A percentile compares a stretch with the other conserved stretches of the same genome.
phyloP scores from a whole-genome alignment of 2,329 filamentous ascomycete genomes.

The Xenoacremonium recifei region DNA sequence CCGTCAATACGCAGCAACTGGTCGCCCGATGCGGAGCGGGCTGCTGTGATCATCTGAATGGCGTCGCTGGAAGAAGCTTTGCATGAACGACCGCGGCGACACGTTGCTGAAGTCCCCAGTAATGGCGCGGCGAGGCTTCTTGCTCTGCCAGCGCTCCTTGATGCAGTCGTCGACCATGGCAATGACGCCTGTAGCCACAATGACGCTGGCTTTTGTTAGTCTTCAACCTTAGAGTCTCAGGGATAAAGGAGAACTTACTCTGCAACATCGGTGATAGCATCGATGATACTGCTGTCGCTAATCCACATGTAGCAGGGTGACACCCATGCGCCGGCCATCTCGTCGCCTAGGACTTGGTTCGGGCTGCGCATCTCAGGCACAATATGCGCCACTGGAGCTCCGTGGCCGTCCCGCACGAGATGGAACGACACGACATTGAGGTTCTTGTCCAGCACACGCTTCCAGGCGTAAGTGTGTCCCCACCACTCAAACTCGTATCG shows the following conservation, averaged over 20 bases:
- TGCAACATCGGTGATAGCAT: constrained; percentile 73
- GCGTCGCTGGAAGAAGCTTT: constrained; percentile 41
- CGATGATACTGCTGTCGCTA: constrained; percentile 68
- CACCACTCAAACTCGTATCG: constrained; percentile 93
- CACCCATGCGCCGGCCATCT: constrained; percentile 81
- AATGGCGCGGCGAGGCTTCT: constrained; percentile 35
- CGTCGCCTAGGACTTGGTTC: constrained; percentile 68
- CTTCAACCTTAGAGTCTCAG: constrained; percentile 5
- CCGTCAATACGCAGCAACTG: constrained; percentile 36
- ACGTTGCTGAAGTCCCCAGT: constrained; percentile 19
- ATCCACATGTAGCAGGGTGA: constrained; percentile 91
- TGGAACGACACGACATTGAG: constrained; percentile 73
- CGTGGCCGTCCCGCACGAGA: constrained; percentile 65
- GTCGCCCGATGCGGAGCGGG: constrained; percentile 35
- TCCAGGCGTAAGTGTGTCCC: constrained; percentile 85
- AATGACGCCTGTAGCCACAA: constrained; percentile 86
- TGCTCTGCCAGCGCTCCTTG: constrained; percentile 67
- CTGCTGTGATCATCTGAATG: constrained; percentile 37
- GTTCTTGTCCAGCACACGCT: constrained; percentile 70
- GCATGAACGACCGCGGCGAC: constrained; percentile 33
- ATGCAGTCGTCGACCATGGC: constrained; percentile 90
- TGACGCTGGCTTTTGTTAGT: constrained; percentile 60
- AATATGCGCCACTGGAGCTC: constrained; percentile 74
- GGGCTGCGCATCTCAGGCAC: constrained; percentile 75
- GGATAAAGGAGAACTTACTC: constrained; percentile 60